Conservation (phyloP, 2,329 filamentous ascomycete species). For the Neofusicoccum umdonicola region DNA sequence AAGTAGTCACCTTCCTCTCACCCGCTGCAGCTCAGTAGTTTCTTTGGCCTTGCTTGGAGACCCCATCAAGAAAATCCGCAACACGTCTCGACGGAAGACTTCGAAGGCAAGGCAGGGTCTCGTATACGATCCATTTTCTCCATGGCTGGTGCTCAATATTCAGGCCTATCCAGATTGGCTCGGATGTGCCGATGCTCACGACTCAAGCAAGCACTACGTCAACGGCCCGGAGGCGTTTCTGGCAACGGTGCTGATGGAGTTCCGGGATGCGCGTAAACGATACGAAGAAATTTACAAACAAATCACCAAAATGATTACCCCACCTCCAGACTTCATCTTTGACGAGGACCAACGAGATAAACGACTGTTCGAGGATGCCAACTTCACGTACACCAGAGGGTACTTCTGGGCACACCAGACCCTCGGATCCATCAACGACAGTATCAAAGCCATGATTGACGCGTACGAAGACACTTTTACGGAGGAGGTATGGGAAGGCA, state of each 20-base stretch:
- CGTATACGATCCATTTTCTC: slow-evolving; percentile 58
- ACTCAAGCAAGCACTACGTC: slow-evolving; percentile 55
- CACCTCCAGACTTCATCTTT: slow-evolving; percentile 60
- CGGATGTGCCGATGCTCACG: slow-evolving; percentile 55
- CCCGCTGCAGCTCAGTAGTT: slow-evolving; percentile 59
- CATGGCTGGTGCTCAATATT: slow-evolving; percentile 60
- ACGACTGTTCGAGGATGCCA: slow-evolving; percentile 59
- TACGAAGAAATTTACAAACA: slow-evolving; percentile 57
- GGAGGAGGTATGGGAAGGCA: slow-evolving; percentile 58
- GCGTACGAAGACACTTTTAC: slow-evolving; percentile 59
- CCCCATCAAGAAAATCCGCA: slow-evolving; percentile 50
- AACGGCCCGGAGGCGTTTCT: slow-evolving; percentile 64
- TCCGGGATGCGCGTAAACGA: slow-evolving; percentile 58
- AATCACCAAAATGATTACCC: slow-evolving; percentile 60
- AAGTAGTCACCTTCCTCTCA: slow-evolving; percentile 55
- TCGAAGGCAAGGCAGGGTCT: slow-evolving; percentile 50
- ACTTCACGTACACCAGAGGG: slow-evolving; percentile 60
- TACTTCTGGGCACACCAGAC: slow-evolving; percentile 65
- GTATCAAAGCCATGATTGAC: slow-evolving; percentile 58
- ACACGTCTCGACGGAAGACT: slow-evolving; percentile 44
- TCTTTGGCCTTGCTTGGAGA: slow-evolving; percentile 57
- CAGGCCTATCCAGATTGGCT: slow-evolving; percentile 61
- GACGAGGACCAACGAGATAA: slow-evolving; percentile 55
- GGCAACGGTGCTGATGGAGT: slow-evolving; percentile 58
- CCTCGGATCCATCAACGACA: slow-evolving; percentile 58